A percentile compares a stretch with the other conserved stretches of the same genome.
Conservation (phyloP, 768 basidiomycete genomes). For the Cyclocybe cylindracea region DNA sequence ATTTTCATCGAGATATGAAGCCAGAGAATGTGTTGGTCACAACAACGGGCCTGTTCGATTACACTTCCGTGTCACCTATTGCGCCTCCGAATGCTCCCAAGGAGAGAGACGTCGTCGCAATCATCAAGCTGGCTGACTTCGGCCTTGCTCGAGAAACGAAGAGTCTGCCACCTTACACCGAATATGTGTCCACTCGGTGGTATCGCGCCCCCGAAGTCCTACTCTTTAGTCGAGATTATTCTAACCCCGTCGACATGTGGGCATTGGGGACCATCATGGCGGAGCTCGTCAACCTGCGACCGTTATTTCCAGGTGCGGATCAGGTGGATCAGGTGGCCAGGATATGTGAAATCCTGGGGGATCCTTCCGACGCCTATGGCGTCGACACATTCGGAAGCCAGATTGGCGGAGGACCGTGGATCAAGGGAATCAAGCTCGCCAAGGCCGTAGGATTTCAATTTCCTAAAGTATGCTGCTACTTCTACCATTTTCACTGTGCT, state of each 20-base stretch:
- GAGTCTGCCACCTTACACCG: slow-evolving; percentile 92
- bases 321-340: slow-evolving; percentile 91
- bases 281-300: slow-evolving; percentile 92
- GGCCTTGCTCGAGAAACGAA: slow-evolving; percentile 91
- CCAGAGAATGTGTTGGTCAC: slow-evolving; percentile 99
- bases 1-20: slow-evolving; percentile 99
- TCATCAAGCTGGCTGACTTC: slow-evolving; percentile 98
- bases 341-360: slow-evolving; percentile 92
- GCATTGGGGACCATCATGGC: slow-evolving; percentile 98
- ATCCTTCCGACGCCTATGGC: slow-evolving; percentile 86
- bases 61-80: slow-evolving; percentile 75
- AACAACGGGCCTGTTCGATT: slow-evolving; percentile 93
- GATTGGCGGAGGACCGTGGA: slow-evolving; percentile 89
- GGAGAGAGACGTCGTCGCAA: slow-evolving; percentile 93
- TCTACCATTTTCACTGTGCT: slow-evolving; percentile 2
- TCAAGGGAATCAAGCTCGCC: slow-evolving; percentile 83
- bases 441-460: slow-evolving; percentile 84
- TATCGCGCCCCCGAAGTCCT: slow-evolving; percentile 98
- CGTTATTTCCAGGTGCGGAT: slow-evolving; percentile 91
- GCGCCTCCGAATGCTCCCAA: slow-evolving; percentile 62
- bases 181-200: slow-evolving; percentile 99
- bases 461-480: slow-evolving; percentile 66
- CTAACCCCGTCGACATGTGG: slow-evolving; percentile 99
- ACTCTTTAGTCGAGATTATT: slow-evolving; percentile 89
- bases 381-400: slow-evolving; percentile 64